Evolutionary conservation across 2,329 filamentous ascomycete species (phyloP).

Genomic region (Trichoderma polysporum): DNA sequence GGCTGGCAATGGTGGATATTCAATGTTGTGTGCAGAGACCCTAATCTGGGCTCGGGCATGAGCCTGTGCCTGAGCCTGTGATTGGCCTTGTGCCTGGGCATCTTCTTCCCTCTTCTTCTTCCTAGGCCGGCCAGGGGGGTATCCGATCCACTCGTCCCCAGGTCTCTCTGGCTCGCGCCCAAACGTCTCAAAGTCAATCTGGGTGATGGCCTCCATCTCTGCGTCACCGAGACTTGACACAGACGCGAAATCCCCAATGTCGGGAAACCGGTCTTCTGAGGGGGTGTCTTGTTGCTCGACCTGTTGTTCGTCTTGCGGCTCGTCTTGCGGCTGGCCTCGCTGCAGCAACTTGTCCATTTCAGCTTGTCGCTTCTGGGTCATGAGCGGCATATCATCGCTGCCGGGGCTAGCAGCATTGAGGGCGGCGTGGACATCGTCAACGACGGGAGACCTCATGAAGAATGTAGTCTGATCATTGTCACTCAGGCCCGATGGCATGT

Average conservation of each 20-base stretch:
- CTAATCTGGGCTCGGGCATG: slow-evolving; percentile 34
- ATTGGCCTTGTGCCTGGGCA: background rate
- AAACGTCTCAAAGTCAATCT: slow-evolving; percentile 8
- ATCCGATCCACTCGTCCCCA: slow-evolving; percentile 6
- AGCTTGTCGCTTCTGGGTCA: background rate
- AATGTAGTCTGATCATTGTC: slow-evolving; percentile 54
- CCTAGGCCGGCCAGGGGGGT: slow-evolving; percentile 13
- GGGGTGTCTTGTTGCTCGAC: background rate
- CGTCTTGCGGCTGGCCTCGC: background rate
- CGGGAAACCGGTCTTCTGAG: background rate
- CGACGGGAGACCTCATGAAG: slow-evolving; percentile 40
- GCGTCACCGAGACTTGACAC: slow-evolving; percentile 6
- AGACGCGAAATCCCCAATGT: background rate
- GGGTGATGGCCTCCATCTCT: slow-evolving; percentile 10
- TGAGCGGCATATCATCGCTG: background rate
- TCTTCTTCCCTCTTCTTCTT: slow-evolving; percentile 31
- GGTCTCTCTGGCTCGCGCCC: background rate
- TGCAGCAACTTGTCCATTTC: background rate
- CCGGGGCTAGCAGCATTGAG: background rate
- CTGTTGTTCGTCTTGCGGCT: background rate
- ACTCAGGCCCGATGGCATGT: slow-evolving; percentile 48
- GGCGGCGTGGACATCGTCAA: background rate
- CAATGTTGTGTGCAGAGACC: slow-evolving; percentile 68
- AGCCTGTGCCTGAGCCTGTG: background rate
- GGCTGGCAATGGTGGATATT: slow-evolving; percentile 72